Conservation (phyloP, 495 filamentous ascomycete genomes). For the Penicillium soppii region DNA sequence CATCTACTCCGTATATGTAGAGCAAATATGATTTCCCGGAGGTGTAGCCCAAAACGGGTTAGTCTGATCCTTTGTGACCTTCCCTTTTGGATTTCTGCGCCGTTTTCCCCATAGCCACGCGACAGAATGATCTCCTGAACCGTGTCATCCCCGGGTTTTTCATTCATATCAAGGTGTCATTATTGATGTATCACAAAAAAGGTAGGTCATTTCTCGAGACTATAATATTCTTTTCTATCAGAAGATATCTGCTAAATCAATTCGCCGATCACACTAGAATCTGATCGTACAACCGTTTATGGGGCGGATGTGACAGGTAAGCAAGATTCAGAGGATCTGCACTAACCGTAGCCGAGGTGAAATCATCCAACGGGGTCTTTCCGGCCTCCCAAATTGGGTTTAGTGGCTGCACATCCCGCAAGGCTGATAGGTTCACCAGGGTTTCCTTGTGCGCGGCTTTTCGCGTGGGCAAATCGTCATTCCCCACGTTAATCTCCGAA, state of each 20-base stretch:
- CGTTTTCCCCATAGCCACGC: slow-evolving; percentile 12
- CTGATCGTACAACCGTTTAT: slow-evolving; percentile 31
- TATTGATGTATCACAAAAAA: too few relatives aligned
- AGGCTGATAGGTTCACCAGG: slow-evolving; percentile 4
- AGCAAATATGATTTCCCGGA: slow-evolving; percentile 5
- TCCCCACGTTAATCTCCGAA: slow-evolving; percentile 32
- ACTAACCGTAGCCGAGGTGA: slow-evolving; percentile 30
- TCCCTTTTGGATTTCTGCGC: slow-evolving; percentile 8
- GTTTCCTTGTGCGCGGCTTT: neutral
- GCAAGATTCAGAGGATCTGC: slow-evolving; percentile 27
- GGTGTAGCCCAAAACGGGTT: slow-evolving; percentile 1
- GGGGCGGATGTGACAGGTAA: slow-evolving; percentile 32
- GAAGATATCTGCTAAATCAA: neutral
- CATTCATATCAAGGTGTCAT: neutral
- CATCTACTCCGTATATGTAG: too few relatives aligned
- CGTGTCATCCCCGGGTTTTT: slow-evolving; percentile 7
- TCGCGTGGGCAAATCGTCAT: slow-evolving; percentile 28
- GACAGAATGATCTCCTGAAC: slow-evolving; percentile 12
- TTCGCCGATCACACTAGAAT: neutral
- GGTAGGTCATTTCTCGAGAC: too few relatives aligned
- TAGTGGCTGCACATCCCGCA: slow-evolving; percentile 13
- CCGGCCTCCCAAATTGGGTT: slow-evolving; percentile 23
- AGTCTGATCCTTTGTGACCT: slow-evolving; percentile 2
- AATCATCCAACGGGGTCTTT: slow-evolving; percentile 22
- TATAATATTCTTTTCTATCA: too few relatives aligned